Evolutionary conservation across 441 rosid genomes (phyloP), one percentile per base, ranked within the genome.

Genomic region (Gossypium gossypioides): DNA sequence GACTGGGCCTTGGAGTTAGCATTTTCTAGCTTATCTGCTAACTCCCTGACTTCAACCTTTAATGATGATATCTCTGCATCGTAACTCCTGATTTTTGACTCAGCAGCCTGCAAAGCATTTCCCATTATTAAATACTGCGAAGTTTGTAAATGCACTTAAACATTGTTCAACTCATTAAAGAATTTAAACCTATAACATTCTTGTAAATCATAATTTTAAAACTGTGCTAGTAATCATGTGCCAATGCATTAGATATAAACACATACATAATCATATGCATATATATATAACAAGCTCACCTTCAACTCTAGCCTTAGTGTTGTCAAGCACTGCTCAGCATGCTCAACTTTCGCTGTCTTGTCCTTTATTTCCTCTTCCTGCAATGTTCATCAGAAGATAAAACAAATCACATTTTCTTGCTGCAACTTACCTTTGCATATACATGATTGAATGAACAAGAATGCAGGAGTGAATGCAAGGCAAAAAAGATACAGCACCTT

Each of bases 311-410:
- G 78, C 82, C 83, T 96, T 62, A 91, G 71, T 24, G 90, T 89
- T 29, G 91, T 93, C 82, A 91, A 76, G 74, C 86, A 79, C 82
- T 91, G 95, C 81, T 96, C 98, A 6, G 91, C 91, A 69, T 84
- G 69, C 81, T 93, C 98, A 12, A 2, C 75, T 80, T 84, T 90
- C 50, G 75, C 72, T 18, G 81, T 80, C 80, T 88, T 91, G 74
- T 82, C 88, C 87, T 84, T 89, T 58, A 91, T 69, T 84, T 91
- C 96, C 72, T 87, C 90, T 46, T 91, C 98, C 97, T 91, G 90
- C 80, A 88, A 16, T 37, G 67, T 77, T 61, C 69, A 78, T 67
- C 19, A 68, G 44, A 52, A 62, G 62, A 52, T 21, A 9, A 73
- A 27, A 57, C 74, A 6, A 42, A 32, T 64, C 68, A 40, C 9